These are phyloP conservation scores for Fragaria nilgerrensis DNA, from an alignment of 306 rosid species.

Conservation along the genomic window DNA sequence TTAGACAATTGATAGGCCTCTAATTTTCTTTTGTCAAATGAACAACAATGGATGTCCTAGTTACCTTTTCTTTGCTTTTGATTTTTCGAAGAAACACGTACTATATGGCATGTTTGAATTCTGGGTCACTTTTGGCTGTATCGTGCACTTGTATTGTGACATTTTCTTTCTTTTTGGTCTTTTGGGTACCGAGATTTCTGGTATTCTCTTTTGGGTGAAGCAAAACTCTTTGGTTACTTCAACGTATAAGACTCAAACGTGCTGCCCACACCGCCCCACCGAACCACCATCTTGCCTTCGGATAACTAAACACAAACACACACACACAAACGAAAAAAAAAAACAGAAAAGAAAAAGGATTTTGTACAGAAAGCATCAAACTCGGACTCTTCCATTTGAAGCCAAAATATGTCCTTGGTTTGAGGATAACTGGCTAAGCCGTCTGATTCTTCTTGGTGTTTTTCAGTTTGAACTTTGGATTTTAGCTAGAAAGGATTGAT, in stretches of 20 bases:
- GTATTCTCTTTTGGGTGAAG: not conserved
- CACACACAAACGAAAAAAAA: too few relatives aligned
- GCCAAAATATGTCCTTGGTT: not conserved
- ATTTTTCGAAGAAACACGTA: too few relatives aligned
- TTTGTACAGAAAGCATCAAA: not conserved
- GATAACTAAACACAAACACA: too few relatives aligned
- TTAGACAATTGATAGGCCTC: too few relatives aligned
- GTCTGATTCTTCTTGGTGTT: not conserved
- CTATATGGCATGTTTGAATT: not conserved
- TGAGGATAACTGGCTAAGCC: not conserved
- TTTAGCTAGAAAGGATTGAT: not conserved
- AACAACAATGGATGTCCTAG: too few relatives aligned
- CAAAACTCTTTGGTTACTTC: not conserved
- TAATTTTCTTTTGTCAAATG: too few relatives aligned
- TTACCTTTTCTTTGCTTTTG: too few relatives aligned
- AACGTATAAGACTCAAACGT: not conserved
- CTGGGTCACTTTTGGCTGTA: not conserved
- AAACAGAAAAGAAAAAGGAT: too few relatives aligned
- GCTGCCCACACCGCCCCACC: not conserved
- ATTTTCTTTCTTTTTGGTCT: not conserved
- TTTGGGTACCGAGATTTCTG: not conserved
- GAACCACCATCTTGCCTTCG: not conserved
- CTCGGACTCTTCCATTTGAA: not conserved
- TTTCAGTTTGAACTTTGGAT: not conserved
- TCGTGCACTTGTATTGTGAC: not conserved